Percentiles rank a stretch among this genome's conserved stretches.
Conservation (phyloP, 345 rosid genomes). For the Dipteronia sinensis region DNA sequence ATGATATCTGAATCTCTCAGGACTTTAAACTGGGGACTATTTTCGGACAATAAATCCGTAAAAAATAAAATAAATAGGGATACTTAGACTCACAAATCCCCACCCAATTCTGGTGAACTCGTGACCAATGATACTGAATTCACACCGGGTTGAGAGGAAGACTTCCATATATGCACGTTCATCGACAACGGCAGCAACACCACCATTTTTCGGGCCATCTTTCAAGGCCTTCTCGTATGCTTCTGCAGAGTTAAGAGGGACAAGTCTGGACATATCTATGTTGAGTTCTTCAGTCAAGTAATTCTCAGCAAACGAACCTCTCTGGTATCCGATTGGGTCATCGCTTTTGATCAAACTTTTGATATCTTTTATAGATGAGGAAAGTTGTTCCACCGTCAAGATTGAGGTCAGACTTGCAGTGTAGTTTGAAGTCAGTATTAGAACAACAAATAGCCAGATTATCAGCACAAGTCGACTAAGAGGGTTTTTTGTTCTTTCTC, state of each 20-base stretch:
- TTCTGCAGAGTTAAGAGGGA: slow-evolving; percentile 12
- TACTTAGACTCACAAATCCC: slow-evolving; percentile 25
- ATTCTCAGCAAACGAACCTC: slow-evolving; percentile 17
- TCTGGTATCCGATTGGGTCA: slow-evolving; percentile 19
- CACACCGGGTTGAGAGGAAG: slow-evolving; percentile 20
- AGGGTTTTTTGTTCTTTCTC: slow-evolving; percentile 12
- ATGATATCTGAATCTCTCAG: no score
- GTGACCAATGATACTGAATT: slow-evolving; percentile 20
- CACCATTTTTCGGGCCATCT: slow-evolving; percentile 16
- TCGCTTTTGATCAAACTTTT: slow-evolving; percentile 8
- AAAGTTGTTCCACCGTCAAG: slow-evolving; percentile 25
- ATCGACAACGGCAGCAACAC: slow-evolving; percentile 26
- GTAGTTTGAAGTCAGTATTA: slow-evolving; percentile 32
- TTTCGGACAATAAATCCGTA: no score
- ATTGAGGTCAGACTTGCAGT: slow-evolving; percentile 33
- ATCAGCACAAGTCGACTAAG: slow-evolving; percentile 22
- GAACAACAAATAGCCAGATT: slow-evolving; percentile 24
- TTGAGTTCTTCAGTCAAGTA: slow-evolving; percentile 14
- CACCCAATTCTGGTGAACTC: slow-evolving; percentile 25
- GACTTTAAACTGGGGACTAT: no score
- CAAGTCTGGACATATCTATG: slow-evolving; percentile 15
- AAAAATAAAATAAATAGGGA: not conserved
- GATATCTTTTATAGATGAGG: slow-evolving; percentile 19
- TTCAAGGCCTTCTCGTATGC: slow-evolving; percentile 14
- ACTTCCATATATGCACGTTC: slow-evolving; percentile 19